Percentiles rank a stretch among this genome's conserved stretches.
These are phyloP conservation scores for Fusarium continuum DNA, from an alignment of 2,329 filamentous ascomycete species.

Conservation along the genomic window DNA sequence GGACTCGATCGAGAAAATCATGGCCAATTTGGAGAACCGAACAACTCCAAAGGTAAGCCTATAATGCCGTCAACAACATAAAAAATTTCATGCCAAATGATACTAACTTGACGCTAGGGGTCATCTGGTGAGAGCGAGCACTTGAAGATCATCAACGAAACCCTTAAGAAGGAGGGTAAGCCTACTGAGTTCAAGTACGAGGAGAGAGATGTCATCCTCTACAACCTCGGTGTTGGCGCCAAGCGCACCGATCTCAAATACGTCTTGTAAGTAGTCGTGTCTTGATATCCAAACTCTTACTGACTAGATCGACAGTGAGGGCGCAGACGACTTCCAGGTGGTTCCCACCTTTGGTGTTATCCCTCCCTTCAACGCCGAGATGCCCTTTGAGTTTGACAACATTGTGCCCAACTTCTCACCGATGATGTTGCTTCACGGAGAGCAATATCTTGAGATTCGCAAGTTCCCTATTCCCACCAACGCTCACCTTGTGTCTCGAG, in stretches of 20 bases:
- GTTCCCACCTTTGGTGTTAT: constrained; percentile 96
- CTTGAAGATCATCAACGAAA: constrained; percentile 78
- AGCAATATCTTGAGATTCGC: constrained; percentile 96
- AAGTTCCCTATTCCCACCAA: constrained; percentile 91
- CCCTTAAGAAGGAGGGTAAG: constrained; percentile 73
- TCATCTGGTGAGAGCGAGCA: constrained; percentile 66
- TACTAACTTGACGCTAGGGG: constrained; percentile 40
- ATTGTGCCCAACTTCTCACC: constrained; percentile 96
- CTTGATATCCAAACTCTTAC: background rate
- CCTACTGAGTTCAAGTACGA: constrained; percentile 84
- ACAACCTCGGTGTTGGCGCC: constrained; percentile 93
- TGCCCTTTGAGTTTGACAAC: constrained; percentile 81
- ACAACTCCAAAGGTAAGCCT: constrained; percentile 68
- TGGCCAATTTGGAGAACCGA: constrained; percentile 86
- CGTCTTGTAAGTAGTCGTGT: constrained; percentile 68
- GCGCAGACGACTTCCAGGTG: constrained; percentile 89
- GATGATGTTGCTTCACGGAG: constrained; percentile 98
- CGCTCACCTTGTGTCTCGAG: constrained; percentile 77
- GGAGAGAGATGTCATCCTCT: constrained; percentile 90
- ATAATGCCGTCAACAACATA: no score
- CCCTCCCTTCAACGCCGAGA: constrained; percentile 86
- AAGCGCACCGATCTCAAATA: constrained; percentile 88
- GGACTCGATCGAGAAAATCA: constrained; percentile 78
- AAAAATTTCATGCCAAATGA: background rate
- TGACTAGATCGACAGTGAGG: constrained; percentile 65